Evolutionary conservation across 2,329 filamentous ascomycete genomes (phyloP).

Genomic region (Ascochyta clinopodiicola): DNA sequence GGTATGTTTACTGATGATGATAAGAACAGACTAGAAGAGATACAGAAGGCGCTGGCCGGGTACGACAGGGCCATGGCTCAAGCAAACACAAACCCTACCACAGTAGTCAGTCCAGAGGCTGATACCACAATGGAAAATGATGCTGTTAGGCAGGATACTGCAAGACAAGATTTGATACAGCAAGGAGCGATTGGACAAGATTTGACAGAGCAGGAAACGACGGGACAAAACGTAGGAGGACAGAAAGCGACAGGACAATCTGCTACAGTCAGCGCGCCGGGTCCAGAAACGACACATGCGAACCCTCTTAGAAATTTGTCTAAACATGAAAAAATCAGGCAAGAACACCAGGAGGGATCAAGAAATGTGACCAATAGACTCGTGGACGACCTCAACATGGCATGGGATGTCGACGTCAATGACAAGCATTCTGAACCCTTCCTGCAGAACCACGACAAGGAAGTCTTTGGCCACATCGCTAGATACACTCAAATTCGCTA

Average conservation of each 20-base stretch:
- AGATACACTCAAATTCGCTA: not conserved
- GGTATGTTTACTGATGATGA: slow-evolving; percentile 1
- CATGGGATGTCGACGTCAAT: not conserved
- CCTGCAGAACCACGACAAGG: not conserved
- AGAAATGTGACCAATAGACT: not conserved
- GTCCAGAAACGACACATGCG: not conserved
- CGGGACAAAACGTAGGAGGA: not conserved
- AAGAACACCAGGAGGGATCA: not conserved
- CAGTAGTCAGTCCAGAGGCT: not conserved
- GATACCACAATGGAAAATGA: too few relatives aligned
- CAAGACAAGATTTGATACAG: not conserved
- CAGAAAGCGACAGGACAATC: not conserved
- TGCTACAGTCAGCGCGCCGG: not conserved
- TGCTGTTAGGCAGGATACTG: not conserved
- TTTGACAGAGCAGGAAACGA: not conserved
- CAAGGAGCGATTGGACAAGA: not conserved
- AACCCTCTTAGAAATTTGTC: not conserved
- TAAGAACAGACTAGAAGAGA: not conserved
- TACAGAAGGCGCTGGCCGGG: not conserved
- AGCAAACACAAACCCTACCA: not conserved
- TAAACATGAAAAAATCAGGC: not conserved
- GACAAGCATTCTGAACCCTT: not conserved
- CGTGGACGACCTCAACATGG: not conserved
- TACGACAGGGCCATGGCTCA: not conserved
- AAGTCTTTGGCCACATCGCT: not conserved